phyloP scores from a whole-genome alignment of 1,284 basidiomycete species.

The Ustilago tritici region DNA sequence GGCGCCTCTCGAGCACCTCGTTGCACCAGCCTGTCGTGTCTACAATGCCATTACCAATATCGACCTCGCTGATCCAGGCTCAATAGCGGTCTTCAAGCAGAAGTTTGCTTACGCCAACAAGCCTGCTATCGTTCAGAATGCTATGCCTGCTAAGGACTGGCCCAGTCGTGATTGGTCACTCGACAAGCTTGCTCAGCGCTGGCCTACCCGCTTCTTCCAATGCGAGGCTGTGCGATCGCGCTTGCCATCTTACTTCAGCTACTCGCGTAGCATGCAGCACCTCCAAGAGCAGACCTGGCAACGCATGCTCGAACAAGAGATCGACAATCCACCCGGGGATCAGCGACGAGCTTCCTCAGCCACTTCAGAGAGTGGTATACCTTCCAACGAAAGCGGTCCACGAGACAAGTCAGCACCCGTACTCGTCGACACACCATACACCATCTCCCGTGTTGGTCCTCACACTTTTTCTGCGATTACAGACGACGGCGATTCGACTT shows the following conservation, averaged over 20 bases:
- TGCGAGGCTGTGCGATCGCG: constrained; percentile 60
- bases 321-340: not conserved
- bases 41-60: constrained; percentile 51
- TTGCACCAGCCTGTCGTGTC: constrained; percentile 39
- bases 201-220: constrained; percentile 56
- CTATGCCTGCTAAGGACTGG: constrained; percentile 56
- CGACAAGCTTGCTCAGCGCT: constrained; percentile 47
- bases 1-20: constrained; percentile 50
- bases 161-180: constrained; percentile 58
- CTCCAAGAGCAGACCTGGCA: constrained; percentile 45
- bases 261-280: constrained; percentile 54
- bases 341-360: constrained; percentile 4
- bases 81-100: constrained; percentile 34
- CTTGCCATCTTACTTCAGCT: constrained; percentile 55
- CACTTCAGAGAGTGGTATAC: constrained; percentile 12
- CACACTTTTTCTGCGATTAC: constrained; percentile 24
- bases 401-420: constrained; percentile 26
- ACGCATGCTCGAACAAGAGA: constrained; percentile 30
- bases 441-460: constrained; percentile 15
- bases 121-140: constrained; percentile 59
- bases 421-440: constrained; percentile 29
- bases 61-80: constrained; percentile 32
- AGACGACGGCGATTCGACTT: constrained; percentile 42
- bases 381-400: constrained; percentile 27
- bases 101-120: constrained; percentile 42